These are phyloP conservation scores for Hypsizygus ulmarius DNA, from an alignment of 1,284 basidiomycete species.

Conservation along the genomic window DNA sequence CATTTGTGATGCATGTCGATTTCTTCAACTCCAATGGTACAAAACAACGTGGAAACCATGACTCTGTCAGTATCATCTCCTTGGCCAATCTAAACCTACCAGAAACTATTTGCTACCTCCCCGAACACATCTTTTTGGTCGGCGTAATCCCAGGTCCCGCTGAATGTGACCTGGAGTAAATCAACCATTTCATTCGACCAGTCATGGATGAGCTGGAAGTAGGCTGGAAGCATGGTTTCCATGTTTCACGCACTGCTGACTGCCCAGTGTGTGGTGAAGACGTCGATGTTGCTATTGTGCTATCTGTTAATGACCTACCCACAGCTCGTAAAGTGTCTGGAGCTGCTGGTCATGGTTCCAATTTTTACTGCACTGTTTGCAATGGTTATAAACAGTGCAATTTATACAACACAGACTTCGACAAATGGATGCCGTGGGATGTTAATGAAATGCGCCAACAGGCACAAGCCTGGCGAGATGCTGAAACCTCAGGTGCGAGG, in stretches of 20 bases:
- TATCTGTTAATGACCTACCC: slow-evolving; percentile 26
- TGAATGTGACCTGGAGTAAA: slow-evolving; percentile 17
- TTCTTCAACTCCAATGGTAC: slow-evolving; percentile 15
- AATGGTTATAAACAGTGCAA: no score
- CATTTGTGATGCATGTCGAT: slow-evolving; percentile 17
- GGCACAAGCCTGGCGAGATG: no score
- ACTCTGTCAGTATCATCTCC: slow-evolving; percentile 13
- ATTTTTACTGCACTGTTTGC: slow-evolving; percentile 32
- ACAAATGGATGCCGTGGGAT: no score
- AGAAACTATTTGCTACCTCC: slow-evolving; percentile 13
- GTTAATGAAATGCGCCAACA: no score
- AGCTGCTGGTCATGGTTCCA: slow-evolving; percentile 18
- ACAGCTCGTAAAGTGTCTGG: slow-evolving; percentile 24
- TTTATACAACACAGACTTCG: no score
- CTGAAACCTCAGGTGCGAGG: no score
- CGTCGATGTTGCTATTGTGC: slow-evolving; percentile 17
- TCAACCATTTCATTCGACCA: slow-evolving; percentile 18
- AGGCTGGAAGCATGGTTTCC: slow-evolving; percentile 12
- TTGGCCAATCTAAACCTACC: slow-evolving; percentile 17
- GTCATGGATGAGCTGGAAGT: slow-evolving; percentile 18
- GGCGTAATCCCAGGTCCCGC: slow-evolving; percentile 23
- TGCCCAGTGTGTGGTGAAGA: neutral
- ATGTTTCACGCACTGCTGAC: slow-evolving; percentile 3
- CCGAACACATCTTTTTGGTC: slow-evolving; percentile 20
- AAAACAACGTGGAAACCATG: slow-evolving; percentile 7